Evolutionary conservation across 2,329 filamentous ascomycete genomes (phyloP), one percentile per base, ranked within the genome.

Genomic region (Phyllosticta capitalensis): DNA sequence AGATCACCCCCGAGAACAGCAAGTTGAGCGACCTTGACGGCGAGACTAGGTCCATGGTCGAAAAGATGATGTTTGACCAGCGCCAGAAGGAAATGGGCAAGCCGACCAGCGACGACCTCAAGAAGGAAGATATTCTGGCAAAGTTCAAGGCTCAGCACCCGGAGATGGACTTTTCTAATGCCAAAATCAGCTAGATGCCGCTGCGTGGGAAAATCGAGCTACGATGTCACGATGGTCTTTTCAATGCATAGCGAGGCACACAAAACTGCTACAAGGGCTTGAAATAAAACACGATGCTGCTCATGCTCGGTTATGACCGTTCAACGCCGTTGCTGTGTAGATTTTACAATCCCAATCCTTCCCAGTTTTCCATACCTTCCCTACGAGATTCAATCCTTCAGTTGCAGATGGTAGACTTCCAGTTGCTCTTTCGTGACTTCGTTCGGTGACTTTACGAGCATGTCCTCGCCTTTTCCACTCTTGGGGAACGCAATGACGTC

Each of bases 51-150:
- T 83, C 86, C 61, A 97, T 99, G 92, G 94, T 99, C 52, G 94
- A 99, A 84, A 99, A 99, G 84, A 99, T 99, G 94, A 99, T 99
- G 94, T 99, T 83, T 69, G 94, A 99, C 78, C 94, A 99, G 81
- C 82, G 89, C 65, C 92, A 97, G 79, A 99, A 99, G 84, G 92
- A 97, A 79, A 79, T 83, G 74, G 94, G 94, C 4, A 82, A 88
- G 74, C 90, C 91, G 53, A 91, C 87, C 12, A 95, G 90, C 65
- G 94, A 97, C 66, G 94, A 99, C 79, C 86, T 95, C 81, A 90
- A 92, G 81, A 97, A 97, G 83, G 76, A 85, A 71, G 92, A 99
- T 59, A 87, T 99, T 67, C 77, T 99, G 71, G 88, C 89, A 77
- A 65, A 95, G 78, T 97, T 99, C 77, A 88, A 96, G 83, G 79